Evolutionary conservation across 176 grass and related monocot genomes (phyloP).

Genomic region (Dendrocalamus sinicus): DNA sequence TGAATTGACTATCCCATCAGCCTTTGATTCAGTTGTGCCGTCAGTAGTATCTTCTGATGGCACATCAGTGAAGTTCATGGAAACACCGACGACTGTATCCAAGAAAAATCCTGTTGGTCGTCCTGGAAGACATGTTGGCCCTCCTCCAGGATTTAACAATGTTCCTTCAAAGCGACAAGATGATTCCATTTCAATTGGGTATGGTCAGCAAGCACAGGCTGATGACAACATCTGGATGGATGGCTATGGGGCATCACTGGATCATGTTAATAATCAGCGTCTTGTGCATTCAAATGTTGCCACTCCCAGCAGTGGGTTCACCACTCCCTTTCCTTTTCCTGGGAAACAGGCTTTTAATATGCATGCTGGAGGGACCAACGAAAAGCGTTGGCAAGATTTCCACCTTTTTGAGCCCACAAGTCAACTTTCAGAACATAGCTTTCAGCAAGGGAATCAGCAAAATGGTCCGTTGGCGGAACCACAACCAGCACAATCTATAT

Average conservation of each 20-base stretch:
- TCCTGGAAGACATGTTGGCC: constrained; percentile 62
- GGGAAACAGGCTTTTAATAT: constrained; percentile 51
- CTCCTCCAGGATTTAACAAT: constrained; percentile 78
- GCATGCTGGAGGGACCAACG: constrained; percentile 33
- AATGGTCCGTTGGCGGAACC: constrained; percentile 55
- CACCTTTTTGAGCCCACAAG: constrained; percentile 69
- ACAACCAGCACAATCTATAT: constrained; percentile 60
- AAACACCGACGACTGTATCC: constrained; percentile 30
- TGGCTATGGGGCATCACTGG: constrained; percentile 43
- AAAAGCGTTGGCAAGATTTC: constrained; percentile 74
- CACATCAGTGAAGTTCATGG: constrained; percentile 40
- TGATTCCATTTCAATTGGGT: constrained; percentile 42
- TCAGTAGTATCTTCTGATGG: constrained; percentile 52
- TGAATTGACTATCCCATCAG: constrained; percentile 46
- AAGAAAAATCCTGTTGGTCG: constrained; percentile 81
- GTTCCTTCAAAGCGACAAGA: constrained; percentile 57
- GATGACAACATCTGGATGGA: constrained; percentile 72
- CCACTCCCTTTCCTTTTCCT: constrained; percentile 60
- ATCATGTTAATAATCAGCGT: constrained; percentile 44
- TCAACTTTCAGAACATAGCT: constrained; percentile 35
- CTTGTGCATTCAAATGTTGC: constrained; percentile 37
- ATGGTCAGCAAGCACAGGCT: constrained; percentile 40
- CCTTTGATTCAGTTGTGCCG: constrained; percentile 52
- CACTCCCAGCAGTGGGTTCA: constrained; percentile 38
- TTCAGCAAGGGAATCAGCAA: constrained; percentile 56